Conservation (phyloP, 2,329 filamentous ascomycete genomes). For the Orbilia oligospora region DNA sequence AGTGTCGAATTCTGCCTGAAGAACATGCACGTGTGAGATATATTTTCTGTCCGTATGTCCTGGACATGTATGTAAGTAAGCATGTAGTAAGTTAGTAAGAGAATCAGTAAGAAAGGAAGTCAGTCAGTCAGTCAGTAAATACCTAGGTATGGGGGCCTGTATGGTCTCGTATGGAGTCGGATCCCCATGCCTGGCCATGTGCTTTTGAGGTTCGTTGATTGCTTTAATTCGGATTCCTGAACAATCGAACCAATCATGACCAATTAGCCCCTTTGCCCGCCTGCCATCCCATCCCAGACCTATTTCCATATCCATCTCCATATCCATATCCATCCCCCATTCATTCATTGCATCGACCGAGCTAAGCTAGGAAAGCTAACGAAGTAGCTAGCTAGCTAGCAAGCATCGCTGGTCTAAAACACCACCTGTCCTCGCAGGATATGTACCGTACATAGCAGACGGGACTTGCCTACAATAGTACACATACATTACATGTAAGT, state of each 20-base stretch:
- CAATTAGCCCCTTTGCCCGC: slow-evolving; percentile 9
- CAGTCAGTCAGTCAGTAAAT: too few species aligned
- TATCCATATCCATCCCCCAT: neutral
- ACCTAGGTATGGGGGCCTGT: too few species aligned
- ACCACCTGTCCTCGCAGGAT: slow-evolving; percentile 26
- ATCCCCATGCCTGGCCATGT: slow-evolving; percentile 10
- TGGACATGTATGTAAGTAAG: neutral
- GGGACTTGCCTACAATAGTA: neutral
- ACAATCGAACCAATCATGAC: slow-evolving; percentile 11
- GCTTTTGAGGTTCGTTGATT: slow-evolving; percentile 13
- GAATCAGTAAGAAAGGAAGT: too few species aligned
- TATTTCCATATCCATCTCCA: neutral
- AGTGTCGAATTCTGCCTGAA: slow-evolving; percentile 33
- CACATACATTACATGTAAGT: neutral
- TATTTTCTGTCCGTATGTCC: slow-evolving; percentile 7
- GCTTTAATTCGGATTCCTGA: slow-evolving; percentile 21
- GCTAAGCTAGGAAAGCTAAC: neutral
- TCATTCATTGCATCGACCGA: slow-evolving; percentile 1
- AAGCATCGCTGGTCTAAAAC: slow-evolving; percentile 23
- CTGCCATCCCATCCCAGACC: neutral
- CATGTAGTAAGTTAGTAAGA: too few species aligned
- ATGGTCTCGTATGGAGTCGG: slow-evolving; percentile 4
- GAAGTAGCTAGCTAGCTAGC: too few species aligned
- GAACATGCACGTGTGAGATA: slow-evolving; percentile 35
- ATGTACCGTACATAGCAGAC: too few species aligned